Conservation (phyloP, 192 early-diverging fungal species). For the Coemansia sp. region DNA sequence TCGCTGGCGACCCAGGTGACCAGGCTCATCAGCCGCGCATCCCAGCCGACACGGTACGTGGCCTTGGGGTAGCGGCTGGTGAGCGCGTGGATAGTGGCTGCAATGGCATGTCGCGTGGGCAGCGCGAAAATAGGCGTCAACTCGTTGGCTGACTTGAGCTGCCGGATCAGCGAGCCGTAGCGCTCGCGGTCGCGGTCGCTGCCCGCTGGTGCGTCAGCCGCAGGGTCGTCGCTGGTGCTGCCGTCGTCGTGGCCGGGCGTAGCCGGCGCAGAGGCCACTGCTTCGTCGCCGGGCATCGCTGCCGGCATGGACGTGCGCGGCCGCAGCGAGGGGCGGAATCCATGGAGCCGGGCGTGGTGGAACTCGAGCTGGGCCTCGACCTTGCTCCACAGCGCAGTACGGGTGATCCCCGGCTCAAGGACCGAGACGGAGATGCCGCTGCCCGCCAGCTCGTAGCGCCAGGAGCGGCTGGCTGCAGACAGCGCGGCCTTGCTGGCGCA, state of each 20-base stretch:
- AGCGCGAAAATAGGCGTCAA: conserved; percentile 42
- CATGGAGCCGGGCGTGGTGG: conserved; percentile 47
- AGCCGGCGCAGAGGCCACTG: conserved; percentile 31
- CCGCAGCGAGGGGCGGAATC: conserved; percentile 5
- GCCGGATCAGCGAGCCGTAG: conserved; percentile 45
- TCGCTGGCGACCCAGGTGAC: conserved; percentile 40
- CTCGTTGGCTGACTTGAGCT: conserved; percentile 37
- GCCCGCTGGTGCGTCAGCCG: background rate
- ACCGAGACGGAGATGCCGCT: conserved; percentile 40
- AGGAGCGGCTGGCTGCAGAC: conserved; percentile 35
- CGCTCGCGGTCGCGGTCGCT: conserved; percentile 12
- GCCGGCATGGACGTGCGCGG: conserved; percentile 2
- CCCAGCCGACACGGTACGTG: conserved; percentile 51
- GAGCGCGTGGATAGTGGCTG: conserved; percentile 42
- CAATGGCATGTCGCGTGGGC: conserved; percentile 43
- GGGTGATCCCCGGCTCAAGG: conserved; percentile 42
- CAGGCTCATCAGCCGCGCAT: conserved; percentile 43
- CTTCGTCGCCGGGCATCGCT: conserved; percentile 40
- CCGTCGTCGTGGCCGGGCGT: conserved; percentile 2
- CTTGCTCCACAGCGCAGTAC: conserved; percentile 49
- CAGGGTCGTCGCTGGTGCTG: background rate
- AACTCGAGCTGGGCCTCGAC: conserved; percentile 44
- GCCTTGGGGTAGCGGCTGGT: conserved; percentile 47
- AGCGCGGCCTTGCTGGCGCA: conserved; percentile 52
- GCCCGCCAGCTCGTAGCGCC: conserved; percentile 44